Evolutionary conservation across 805 yeast species (phyloP).

Genomic region (Pichia phayaonensis): DNA sequence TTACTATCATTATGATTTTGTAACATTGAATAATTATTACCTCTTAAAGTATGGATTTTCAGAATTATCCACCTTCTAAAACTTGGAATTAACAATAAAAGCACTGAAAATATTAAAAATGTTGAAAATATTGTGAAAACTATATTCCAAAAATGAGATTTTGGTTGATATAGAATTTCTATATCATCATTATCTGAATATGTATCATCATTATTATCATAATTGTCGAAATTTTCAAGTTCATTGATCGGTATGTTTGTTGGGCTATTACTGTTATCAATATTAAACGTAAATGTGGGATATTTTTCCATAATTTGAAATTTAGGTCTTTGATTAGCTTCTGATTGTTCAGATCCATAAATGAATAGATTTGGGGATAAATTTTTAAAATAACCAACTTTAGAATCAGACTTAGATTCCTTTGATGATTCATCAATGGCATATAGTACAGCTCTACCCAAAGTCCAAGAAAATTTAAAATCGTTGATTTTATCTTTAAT

Average conservation of each 20-base stretch:
- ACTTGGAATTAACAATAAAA: not conserved
- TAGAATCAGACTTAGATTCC: constrained; percentile 5
- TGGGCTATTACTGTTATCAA: not conserved
- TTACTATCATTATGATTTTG: not conserved
- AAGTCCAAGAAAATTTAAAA: constrained; percentile 85
- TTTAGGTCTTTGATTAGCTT: constrained; percentile 36
- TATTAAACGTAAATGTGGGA: constrained; percentile 8
- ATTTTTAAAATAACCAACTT: constrained; percentile 40
- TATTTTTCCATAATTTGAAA: constrained; percentile 23
- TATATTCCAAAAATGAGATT: not conserved
- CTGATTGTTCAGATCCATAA: constrained; percentile 46
- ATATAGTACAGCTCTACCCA: constrained; percentile 68
- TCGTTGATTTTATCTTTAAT: constrained; percentile 63
- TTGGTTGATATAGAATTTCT: not conserved
- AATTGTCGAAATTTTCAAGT: not conserved
- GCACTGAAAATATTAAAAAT: not conserved
- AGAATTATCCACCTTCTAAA: not conserved
- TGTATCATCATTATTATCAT: constrained; percentile 5
- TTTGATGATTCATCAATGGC: constrained; percentile 43
- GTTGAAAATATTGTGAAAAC: not conserved
- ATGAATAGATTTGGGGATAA: constrained; percentile 41
- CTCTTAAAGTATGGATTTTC: not conserved
- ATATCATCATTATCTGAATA: not conserved
- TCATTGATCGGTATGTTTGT: not conserved
- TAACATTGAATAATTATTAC: not conserved